A percentile compares a stretch with the other conserved stretches of the same genome.
Evolutionary conservation across 768 basidiomycete species (phyloP).

Genomic region (Boletus vermiculosoides): DNA sequence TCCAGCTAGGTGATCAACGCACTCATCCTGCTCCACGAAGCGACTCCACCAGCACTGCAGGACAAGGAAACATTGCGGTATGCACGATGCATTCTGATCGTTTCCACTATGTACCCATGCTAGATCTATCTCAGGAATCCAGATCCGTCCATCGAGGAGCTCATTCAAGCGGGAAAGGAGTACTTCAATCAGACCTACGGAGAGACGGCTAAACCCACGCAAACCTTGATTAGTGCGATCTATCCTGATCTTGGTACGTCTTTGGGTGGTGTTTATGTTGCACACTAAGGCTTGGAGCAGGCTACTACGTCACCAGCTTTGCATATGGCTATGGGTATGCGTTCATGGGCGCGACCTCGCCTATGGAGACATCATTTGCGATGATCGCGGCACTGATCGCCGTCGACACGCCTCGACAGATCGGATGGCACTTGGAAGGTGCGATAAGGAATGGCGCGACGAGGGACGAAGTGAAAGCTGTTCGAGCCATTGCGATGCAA

Average conservation of each 20-base stretch:
- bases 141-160: conserved; percentile 42
- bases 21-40: conserved; percentile 48
- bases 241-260: conserved; percentile 65
- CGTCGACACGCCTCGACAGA: conserved; percentile 60
- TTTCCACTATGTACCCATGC: background rate
- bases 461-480: conserved; percentile 49
- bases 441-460: conserved; percentile 56
- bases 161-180: conserved; percentile 40
- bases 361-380: conserved; percentile 57
- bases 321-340: conserved; percentile 60
- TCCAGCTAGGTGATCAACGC: conserved; percentile 48
- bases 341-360: conserved; percentile 44
- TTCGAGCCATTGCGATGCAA: conserved; percentile 53
- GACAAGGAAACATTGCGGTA: conserved; percentile 51
- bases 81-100: conserved; percentile 1
- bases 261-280: background rate
- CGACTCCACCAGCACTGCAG: conserved; percentile 50
- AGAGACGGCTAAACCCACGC: conserved; percentile 49
- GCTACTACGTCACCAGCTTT: conserved; percentile 51
- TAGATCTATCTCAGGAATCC: conserved; percentile 36
- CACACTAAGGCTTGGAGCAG: conserved; percentile 30
- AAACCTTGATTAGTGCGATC: conserved; percentile 44
- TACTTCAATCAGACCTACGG: conserved; percentile 56
- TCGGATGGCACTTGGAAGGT: conserved; percentile 62
- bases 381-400: conserved; percentile 63